Evolutionary conservation across 1,284 basidiomycete genomes (phyloP), one percentile per base, ranked within the genome.

Genomic region (Gymnopus androsaceus): DNA sequence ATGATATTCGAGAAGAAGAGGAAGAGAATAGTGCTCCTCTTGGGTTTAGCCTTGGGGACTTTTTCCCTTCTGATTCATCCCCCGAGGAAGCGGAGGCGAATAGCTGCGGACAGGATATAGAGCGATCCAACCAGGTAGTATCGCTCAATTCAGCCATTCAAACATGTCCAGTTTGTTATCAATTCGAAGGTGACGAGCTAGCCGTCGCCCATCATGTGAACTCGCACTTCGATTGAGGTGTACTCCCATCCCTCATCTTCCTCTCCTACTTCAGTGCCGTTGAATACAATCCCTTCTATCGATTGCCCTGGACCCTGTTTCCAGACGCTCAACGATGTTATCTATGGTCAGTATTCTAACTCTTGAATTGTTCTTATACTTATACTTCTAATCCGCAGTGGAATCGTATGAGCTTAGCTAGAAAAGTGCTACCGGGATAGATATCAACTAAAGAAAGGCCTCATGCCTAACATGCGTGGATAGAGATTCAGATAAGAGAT

Each of bases 191-290:
- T 7, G 48, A 50, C 36, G 48, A 50, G 17, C 9, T 38, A 28
- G 48, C 48, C 3, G 15, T 50, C 19, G 23, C 48, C 23, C 48
- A 50, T 31, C 48, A 50, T 50, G 36, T 50, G 21, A 25, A 50
- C 25, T 50, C 36, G 36, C 48, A 50, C n/a, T 50, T 50, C 19
- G 23, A 36, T 23, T 50, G 34, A 38, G 14, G 3, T 46, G n/a
- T 23, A 17, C 7, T 31, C 25, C 31, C 44, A 23, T 19, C 4
- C n/a, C 9, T 11, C 15, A 30, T 17, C 28, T 46, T n/a, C 14
- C 31, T 7, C 6, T 33, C 31, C 6, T n/a, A 28, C 9, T 11
- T 21, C 44, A 11, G 21, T n/a, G n/a, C n/a, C n/a, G n/a, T n/a
- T n/a, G n/a, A n/a, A n/a, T n/a, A n/a, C n/a, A n/a, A n/a, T n/a